phyloP scores from a whole-genome alignment of 257 asterid genomes.

The Linaria vulgaris region DNA sequence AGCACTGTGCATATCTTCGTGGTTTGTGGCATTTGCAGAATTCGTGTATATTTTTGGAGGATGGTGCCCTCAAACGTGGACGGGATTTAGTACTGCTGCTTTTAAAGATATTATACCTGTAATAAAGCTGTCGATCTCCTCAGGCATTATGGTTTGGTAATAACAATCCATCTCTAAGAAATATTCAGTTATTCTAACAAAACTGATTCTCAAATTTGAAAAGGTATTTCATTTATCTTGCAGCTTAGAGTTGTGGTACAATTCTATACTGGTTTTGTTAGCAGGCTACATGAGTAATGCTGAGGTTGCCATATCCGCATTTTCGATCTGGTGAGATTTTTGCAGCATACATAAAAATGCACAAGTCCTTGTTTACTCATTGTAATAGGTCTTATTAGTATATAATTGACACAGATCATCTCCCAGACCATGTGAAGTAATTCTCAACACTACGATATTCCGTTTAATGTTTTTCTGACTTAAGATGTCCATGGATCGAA shows the following conservation, averaged over 20 bases:
- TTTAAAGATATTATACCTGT: constrained; percentile 54
- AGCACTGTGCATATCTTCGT: constrained; percentile 49
- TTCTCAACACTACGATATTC: background rate
- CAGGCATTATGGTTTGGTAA: constrained; percentile 69
- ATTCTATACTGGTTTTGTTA: constrained; percentile 56
- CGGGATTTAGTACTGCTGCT: constrained; percentile 53
- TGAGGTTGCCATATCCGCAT: constrained; percentile 61
- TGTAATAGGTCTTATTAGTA: too few relatives aligned
- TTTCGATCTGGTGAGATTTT: constrained; percentile 55
- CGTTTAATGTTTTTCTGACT: background rate
- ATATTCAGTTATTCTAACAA: background rate
- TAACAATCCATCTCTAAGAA: background rate
- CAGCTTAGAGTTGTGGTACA: constrained; percentile 73
- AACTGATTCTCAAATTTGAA: too few relatives aligned
- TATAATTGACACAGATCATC: too few relatives aligned
- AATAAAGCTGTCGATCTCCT: constrained; percentile 55
- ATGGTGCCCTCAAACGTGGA: constrained; percentile 64
- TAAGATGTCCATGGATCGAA: background rate
- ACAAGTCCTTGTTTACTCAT: too few relatives aligned
- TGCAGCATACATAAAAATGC: background rate
- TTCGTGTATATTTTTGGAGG: constrained; percentile 56
- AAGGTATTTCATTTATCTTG: background rate
- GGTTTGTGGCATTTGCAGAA: constrained; percentile 51
- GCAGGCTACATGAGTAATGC: constrained; percentile 72
- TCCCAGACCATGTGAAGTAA: too few relatives aligned